A percentile compares a stretch with the other conserved stretches of the same genome.
Conservation (phyloP, 179 eudicot genomes). For the Beta corolliflora region DNA sequence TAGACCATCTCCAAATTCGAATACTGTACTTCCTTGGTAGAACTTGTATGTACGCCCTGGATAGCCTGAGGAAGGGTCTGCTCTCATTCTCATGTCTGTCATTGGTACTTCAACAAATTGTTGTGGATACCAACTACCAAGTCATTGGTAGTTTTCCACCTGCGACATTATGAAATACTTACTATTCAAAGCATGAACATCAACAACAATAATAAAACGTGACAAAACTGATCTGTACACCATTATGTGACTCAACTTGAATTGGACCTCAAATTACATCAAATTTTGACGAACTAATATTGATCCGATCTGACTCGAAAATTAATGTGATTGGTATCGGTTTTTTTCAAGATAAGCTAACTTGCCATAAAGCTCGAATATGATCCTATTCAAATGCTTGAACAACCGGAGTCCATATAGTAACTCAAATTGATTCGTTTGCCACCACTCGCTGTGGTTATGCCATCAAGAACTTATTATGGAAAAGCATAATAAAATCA, state of each 20-base stretch:
- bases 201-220: neutral
- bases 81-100: conserved; percentile 98
- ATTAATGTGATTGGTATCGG: too few species aligned
- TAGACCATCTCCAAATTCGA: conserved; percentile 77
- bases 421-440: too few species aligned
- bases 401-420: too few species aligned
- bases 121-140: conserved; percentile 91
- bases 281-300: too few species aligned
- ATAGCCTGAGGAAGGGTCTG: conserved; percentile 63
- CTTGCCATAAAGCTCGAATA: too few species aligned
- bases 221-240: too few species aligned
- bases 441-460: too few species aligned
- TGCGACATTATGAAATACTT: conserved; percentile 29
- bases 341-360: too few species aligned
- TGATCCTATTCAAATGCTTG: neutral
- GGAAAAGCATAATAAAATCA: neutral
- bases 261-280: too few species aligned
- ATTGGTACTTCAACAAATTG: conserved; percentile 66
- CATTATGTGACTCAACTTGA: too few species aligned
- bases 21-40: conserved; percentile 71
- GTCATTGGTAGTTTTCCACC: conserved; percentile 85
- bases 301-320: too few species aligned
- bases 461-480: too few species aligned
- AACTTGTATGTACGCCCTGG: conserved; percentile 96
- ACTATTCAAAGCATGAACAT: neutral